A percentile compares a stretch with the other conserved stretches of the same genome.
phyloP scores from a whole-genome alignment of 2,329 filamentous ascomycete species.

The Colletotrichum sp. region DNA sequence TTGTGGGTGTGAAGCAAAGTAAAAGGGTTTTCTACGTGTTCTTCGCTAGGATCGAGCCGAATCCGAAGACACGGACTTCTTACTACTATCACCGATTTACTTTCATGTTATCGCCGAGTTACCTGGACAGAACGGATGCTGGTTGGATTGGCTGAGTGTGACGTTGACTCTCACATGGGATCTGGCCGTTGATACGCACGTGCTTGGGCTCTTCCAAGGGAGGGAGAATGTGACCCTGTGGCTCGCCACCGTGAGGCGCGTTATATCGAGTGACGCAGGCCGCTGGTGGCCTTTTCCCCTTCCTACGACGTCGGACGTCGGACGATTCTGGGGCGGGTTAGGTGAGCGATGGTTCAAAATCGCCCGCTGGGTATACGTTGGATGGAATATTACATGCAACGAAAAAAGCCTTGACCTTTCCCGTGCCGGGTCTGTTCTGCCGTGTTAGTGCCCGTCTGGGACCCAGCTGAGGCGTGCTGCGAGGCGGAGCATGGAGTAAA shows the following conservation, averaged over 20 bases:
- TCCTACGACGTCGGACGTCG: background rate
- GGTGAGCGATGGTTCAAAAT: background rate
- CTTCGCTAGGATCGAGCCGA: background rate
- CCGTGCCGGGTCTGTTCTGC: background rate
- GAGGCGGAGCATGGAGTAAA: background rate
- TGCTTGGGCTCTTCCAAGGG: background rate
- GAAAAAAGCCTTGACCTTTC: background rate
- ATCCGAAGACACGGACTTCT: background rate
- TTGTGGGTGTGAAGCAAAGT: background rate
- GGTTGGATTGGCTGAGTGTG: background rate
- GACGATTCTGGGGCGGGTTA: background rate
- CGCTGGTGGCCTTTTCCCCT: background rate
- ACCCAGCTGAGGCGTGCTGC: background rate
- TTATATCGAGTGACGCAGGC: background rate
- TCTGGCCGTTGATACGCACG: background rate
- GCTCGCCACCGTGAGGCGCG: background rate
- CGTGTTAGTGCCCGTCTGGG: background rate
- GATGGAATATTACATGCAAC: background rate
- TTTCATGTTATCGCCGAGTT: background rate
- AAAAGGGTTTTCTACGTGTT: background rate
- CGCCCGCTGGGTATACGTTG: background rate
- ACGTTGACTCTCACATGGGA: background rate
- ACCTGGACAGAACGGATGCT: background rate
- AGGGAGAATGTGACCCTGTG: background rate
- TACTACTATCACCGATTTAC: background rate